A percentile compares a stretch with the other conserved stretches of the same genome.
phyloP scores from a whole-genome alignment of 768 basidiomycete species.

The Podaxis mareebaensis region DNA sequence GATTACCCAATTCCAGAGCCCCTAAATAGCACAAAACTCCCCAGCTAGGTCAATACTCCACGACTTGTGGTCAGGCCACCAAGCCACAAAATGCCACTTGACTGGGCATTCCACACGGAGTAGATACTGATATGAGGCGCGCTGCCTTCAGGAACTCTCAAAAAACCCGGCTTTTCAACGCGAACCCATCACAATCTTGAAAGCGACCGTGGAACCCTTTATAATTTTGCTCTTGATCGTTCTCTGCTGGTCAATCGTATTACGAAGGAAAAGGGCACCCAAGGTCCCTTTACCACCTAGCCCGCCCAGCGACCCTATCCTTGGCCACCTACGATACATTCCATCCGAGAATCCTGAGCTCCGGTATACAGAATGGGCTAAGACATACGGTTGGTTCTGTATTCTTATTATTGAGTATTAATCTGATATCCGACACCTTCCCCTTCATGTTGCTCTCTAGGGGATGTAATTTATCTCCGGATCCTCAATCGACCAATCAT shows the following conservation, averaged over 20 bases:
- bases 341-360: constrained; percentile 3
- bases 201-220: not conserved
- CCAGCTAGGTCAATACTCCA: no score
- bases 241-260: not conserved
- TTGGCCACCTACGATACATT: constrained; percentile 5
- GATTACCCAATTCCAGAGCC: no score
- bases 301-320: constrained; percentile 1
- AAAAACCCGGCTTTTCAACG: not conserved
- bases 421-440: not conserved
- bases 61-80: not conserved
- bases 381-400: not conserved
- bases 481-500: constrained; percentile 10
- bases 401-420: not conserved
- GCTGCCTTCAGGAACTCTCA: not conserved
- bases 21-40: no score
- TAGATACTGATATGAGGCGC: not conserved
- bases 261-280: not conserved
- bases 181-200: not conserved
- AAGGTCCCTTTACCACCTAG: constrained; percentile 4
- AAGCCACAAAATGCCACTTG: not conserved
- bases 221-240: not conserved
- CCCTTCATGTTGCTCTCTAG: not conserved
- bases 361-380: constrained; percentile 5
- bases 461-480: constrained; percentile 4
- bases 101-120: no score